phyloP scores from a whole-genome alignment of 31 red algal species.

The Bonnemaisonia californica region DNA sequence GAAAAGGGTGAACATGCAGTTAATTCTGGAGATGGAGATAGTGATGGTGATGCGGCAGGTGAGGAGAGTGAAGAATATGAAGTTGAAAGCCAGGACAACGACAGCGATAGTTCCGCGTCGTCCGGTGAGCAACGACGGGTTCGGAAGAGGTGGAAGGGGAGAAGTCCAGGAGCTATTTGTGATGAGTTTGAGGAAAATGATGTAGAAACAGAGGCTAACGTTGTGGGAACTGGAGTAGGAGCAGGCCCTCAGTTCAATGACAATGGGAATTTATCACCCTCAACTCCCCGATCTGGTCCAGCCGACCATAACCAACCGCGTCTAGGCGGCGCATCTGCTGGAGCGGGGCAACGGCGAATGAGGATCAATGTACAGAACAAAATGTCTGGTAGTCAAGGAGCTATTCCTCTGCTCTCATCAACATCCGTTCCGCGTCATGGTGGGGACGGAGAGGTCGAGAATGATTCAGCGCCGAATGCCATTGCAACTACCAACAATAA shows the following conservation, averaged over 20 bases:
- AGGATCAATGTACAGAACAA: conserved; percentile 25
- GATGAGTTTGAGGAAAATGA: not conserved
- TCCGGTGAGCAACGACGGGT: not conserved
- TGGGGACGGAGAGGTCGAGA: not conserved
- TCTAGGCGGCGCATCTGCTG: conserved; percentile 31
- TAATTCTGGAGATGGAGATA: not conserved
- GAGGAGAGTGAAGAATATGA: conserved; percentile 53
- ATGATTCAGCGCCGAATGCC: not conserved
- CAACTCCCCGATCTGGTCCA: not conserved
- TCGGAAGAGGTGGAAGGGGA: not conserved
- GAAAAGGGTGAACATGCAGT: conserved; percentile 21
- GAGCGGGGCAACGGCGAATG: conserved; percentile 36
- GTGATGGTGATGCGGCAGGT: not conserved
- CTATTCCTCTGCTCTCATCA: not conserved
- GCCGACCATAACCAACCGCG: not conserved
- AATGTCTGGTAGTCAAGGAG: not conserved
- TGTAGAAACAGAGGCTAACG: not conserved
- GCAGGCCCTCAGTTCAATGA: not conserved
- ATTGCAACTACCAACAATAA: conserved; percentile 7
- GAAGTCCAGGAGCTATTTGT: not conserved
- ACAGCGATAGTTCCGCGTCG: conserved; percentile 32
- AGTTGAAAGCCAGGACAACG: conserved; percentile 43
- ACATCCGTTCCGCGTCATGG: not conserved
- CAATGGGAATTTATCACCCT: not conserved
- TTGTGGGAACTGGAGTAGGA: not conserved